A percentile compares a stretch with the other conserved stretches of the same genome.
phyloP scores from a whole-genome alignment of 331 rosid species.

The Acacia concinna region DNA sequence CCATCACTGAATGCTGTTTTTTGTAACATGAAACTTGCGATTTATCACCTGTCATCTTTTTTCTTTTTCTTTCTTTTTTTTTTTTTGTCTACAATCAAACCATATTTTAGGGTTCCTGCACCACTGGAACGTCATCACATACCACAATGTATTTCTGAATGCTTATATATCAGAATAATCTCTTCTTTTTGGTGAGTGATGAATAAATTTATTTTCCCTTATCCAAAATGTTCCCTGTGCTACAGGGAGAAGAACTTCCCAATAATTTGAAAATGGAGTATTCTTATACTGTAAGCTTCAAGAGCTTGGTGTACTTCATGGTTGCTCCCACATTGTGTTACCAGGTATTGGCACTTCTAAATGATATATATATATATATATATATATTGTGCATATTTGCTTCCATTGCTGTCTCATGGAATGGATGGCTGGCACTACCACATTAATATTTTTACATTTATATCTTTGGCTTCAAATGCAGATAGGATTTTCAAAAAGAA shows the following conservation, averaged over 20 bases:
- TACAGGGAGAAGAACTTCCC: constrained; percentile 62
- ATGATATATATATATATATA: constrained; percentile 6
- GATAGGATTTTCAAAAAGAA: constrained; percentile 14
- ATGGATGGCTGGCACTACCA: constrained; percentile 15
- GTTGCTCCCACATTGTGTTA: constrained; percentile 96
- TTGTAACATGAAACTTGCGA: not conserved
- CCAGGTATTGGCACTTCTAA: constrained; percentile 59
- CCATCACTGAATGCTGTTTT: not conserved
- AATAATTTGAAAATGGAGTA: constrained; percentile 43
- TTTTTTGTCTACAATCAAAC: too few relatives aligned
- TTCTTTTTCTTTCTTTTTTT: too few relatives aligned
- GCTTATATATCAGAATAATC: constrained; percentile 22
- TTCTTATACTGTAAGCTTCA: constrained; percentile 54
- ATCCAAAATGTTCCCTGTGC: constrained; percentile 34
- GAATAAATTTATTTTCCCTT: not conserved
- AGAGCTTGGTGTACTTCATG: constrained; percentile 84
- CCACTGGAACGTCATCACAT: constrained; percentile 1
- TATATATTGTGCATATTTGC: constrained; percentile 9
- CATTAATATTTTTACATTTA: not conserved
- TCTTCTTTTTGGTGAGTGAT: constrained; percentile 28
- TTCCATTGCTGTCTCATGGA: constrained; percentile 10
- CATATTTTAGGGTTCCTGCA: constrained; percentile 10
- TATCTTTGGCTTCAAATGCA: constrained; percentile 2
- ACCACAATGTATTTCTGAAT: constrained; percentile 13
- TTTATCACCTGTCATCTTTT: constrained; percentile 12